These are phyloP conservation scores for Pyronema domesticum DNA, from an alignment of 495 filamentous ascomycete species.

Conservation along the genomic window DNA sequence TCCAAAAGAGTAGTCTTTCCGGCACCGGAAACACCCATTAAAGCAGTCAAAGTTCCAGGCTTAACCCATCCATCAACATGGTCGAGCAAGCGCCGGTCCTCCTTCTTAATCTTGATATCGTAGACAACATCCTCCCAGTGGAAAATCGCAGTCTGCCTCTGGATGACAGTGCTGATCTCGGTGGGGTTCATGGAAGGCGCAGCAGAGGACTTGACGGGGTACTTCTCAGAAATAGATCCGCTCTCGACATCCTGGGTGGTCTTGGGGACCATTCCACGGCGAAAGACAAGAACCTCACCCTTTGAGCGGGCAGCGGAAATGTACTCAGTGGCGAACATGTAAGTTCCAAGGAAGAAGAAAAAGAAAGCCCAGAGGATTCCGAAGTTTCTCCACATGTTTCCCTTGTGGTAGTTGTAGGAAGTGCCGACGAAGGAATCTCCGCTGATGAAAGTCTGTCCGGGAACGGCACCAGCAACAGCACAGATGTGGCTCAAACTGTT, in stretches of 20 bases:
- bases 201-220: neutral
- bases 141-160: slow-evolving; percentile 57
- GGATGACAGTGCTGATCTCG: slow-evolving; percentile 32
- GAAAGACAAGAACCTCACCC: slow-evolving; percentile 78
- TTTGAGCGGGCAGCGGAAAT: slow-evolving; percentile 65
- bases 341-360: slow-evolving; percentile 43
- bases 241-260: slow-evolving; percentile 30
- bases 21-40: slow-evolving; percentile 76
- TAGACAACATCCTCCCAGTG: slow-evolving; percentile 51
- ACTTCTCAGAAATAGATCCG: slow-evolving; percentile 21
- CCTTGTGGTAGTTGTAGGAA: slow-evolving; percentile 40
- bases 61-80: slow-evolving; percentile 61
- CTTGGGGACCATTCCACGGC: slow-evolving; percentile 50
- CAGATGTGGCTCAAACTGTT: slow-evolving; percentile 26
- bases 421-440: slow-evolving; percentile 54
- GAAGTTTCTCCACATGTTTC: slow-evolving; percentile 62
- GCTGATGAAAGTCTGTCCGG: slow-evolving; percentile 39
- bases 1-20: slow-evolving; percentile 74
- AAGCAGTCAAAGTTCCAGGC: slow-evolving; percentile 58
- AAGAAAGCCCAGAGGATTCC: slow-evolving; percentile 66
- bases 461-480: slow-evolving; percentile 33
- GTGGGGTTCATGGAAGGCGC: slow-evolving; percentile 29
- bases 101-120: slow-evolving; percentile 48
- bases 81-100: slow-evolving; percentile 46
- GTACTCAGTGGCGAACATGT: slow-evolving; percentile 55